Evolutionary conservation across 2,329 filamentous ascomycete genomes (phyloP), one percentile per base, ranked within the genome.

Genomic region (Fusarium chlamydosporum): DNA sequence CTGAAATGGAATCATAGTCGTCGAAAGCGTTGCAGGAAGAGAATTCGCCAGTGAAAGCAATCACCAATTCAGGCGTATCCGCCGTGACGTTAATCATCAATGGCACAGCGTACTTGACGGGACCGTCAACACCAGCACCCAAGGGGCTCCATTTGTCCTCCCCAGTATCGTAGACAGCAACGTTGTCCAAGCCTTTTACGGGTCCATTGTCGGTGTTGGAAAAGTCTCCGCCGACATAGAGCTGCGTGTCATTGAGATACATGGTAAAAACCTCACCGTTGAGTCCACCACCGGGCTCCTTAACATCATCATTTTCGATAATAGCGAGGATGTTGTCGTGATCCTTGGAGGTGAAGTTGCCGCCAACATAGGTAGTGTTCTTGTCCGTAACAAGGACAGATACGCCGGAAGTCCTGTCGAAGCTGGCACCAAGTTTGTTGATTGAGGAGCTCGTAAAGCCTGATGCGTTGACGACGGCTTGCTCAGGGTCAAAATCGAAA

Each of bases 191-290:
- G 8, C 89, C 91, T n/a, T 85, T 76, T 13, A 84, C 86, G 4
- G 85, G 84, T 45, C 86, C 85, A 56, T 88, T 85, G 26, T 84
- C 83, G 0, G 93, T 94, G 74, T 91, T 89, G 53, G 89, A 92
- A 79, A 99, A 99, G 55, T 89, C 88, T 48, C 96, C 96, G 18
- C 93, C 96, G 43, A 96, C 89, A 74, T 92, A 99, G 13, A 97
- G 82, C 34, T 80, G 83, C 18, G 87, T 86, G 54, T 84, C 88
- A 58, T 92, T 88, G 27, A 89, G 80, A 62, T 91, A 86, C 82
- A 97, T 87, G 13, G 89, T 85, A 56, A 86, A 79, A n/a, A 99
- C 92, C 62, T 89, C 85, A 3, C 89, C 90, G 73, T 99, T 94
- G 38, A 99, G 83, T 4, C 96, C 94, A 46, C 90, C 89, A 29